Conservation (phyloP, 2,329 filamentous ascomycete species). For the Arthrobotrys pseudoclavata region DNA sequence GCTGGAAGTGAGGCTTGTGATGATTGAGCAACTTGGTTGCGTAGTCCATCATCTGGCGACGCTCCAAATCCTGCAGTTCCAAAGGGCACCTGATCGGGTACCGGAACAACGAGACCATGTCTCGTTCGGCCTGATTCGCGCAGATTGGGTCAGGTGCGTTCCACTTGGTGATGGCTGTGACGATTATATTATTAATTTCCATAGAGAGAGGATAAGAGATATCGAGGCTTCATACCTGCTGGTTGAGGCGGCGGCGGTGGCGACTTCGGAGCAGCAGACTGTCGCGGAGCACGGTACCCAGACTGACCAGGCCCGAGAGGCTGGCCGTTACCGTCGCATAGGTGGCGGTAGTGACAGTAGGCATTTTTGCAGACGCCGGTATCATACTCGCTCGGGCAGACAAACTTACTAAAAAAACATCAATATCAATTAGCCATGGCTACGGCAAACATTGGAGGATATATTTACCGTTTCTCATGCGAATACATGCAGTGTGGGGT, state of each 20-base stretch:
- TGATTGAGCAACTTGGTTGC: slow-evolving; percentile 31
- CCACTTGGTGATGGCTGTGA: background rate
- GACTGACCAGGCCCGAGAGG: background rate
- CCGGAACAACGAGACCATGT: slow-evolving; percentile 33
- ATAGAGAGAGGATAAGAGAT: background rate
- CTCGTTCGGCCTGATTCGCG: slow-evolving; percentile 22
- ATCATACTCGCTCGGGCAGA: background rate
- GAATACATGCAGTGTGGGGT: slow-evolving; percentile 23
- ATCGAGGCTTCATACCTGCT: background rate
- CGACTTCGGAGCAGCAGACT: background rate
- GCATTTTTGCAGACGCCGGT: slow-evolving; percentile 7
- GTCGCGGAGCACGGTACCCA: background rate
- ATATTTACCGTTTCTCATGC: slow-evolving; percentile 20
- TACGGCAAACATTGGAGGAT: background rate
- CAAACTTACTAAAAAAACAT: background rate
- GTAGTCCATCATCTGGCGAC: slow-evolving; percentile 37
- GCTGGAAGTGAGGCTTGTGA: slow-evolving; percentile 24
- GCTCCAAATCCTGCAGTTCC: slow-evolving; percentile 24
- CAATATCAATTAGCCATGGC: background rate
- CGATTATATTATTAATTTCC: background rate
- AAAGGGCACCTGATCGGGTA: slow-evolving; percentile 11
- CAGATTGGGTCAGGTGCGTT: slow-evolving; percentile 24
- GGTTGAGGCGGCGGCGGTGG: background rate
- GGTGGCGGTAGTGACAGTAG: slow-evolving; percentile 14
- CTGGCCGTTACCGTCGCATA: background rate